Evolutionary conservation across 768 basidiomycete species (phyloP).

Genomic region (Agaricus sinodeliciosus): DNA sequence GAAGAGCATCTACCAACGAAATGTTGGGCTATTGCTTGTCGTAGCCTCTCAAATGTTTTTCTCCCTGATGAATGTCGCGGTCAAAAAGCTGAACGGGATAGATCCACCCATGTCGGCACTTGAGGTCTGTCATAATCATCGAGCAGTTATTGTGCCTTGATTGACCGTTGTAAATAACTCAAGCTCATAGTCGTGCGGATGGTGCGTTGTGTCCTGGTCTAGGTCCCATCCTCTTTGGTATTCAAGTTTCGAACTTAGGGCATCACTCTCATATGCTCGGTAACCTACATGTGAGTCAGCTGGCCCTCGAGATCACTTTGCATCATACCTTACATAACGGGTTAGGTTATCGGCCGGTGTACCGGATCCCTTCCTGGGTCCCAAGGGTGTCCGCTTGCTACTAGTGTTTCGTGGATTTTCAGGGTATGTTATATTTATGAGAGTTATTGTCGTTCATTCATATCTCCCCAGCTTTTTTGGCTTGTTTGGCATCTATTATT

Average conservation of each 20-base stretch:
- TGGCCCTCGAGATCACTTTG: too few relatives aligned
- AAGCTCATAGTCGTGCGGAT: conserved; percentile 15
- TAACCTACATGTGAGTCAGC: conserved; percentile 12
- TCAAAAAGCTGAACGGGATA: conserved; percentile 18
- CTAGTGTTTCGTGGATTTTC: conserved; percentile 52
- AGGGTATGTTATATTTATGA: conserved; percentile 37
- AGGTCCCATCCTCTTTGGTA: neutral
- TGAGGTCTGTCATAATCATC: conserved; percentile 11
- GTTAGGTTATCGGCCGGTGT: conserved; percentile 31
- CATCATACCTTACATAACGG: conserved; percentile 15
- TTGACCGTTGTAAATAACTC: neutral
- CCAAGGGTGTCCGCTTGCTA: conserved; percentile 56
- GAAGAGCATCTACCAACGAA: conserved; percentile 2
- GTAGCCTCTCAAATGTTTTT: conserved; percentile 16
- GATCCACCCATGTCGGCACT: conserved; percentile 19
- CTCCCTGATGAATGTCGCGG: conserved; percentile 17
- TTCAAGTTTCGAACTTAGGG: neutral
- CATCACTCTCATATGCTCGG: conserved; percentile 14
- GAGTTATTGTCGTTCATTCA: neutral
- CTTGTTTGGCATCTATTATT: conserved; percentile 62
- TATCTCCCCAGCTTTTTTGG: conserved; percentile 56
- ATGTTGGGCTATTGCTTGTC: conserved; percentile 16
- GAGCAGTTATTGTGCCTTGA: neutral
- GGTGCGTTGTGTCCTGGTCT: conserved; percentile 1
- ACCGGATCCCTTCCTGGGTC: conserved; percentile 58